These are phyloP conservation scores for Madurella fahalii DNA, from an alignment of 2,329 filamentous ascomycete species.

Conservation along the genomic window DNA sequence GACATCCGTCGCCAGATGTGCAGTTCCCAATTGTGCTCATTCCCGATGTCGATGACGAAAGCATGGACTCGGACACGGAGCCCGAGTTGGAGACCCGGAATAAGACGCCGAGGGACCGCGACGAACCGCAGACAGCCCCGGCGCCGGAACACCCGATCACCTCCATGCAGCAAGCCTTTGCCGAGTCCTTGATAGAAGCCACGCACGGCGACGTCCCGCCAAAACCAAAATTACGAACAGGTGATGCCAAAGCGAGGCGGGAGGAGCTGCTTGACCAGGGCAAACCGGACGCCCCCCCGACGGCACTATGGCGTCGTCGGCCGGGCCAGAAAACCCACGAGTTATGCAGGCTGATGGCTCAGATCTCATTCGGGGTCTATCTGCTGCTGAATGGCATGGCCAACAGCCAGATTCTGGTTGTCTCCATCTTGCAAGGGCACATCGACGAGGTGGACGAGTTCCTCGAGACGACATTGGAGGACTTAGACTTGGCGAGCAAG, in stretches of 20 bases:
- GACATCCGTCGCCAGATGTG: constrained; percentile 19
- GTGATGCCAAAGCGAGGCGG: constrained; percentile 59
- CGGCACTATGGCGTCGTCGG: constrained; percentile 70
- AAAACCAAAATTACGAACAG: constrained; percentile 51
- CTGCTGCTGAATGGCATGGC: constrained; percentile 79
- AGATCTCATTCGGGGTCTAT: constrained; percentile 92
- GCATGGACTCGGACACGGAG: constrained; percentile 15
- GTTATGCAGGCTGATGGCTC: constrained; percentile 82
- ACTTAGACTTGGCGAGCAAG: constrained; percentile 70
- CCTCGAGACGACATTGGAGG: constrained; percentile 78
- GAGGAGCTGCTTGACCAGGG: constrained; percentile 64
- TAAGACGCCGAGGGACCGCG: constrained; percentile 1
- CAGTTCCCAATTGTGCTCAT: constrained; percentile 26
- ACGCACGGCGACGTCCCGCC: constrained; percentile 43
- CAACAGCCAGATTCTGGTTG: constrained; percentile 82
- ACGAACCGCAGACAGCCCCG: constrained; percentile 14
- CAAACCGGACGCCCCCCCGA: constrained; percentile 66
- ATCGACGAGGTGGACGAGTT: constrained; percentile 94
- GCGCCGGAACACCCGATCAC: constrained; percentile 62
- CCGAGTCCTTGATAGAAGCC: constrained; percentile 74
- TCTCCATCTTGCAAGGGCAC: constrained; percentile 83
- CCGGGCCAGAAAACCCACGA: constrained; percentile 78
- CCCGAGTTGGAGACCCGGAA: constrained; percentile 13
- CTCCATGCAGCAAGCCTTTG: constrained; percentile 75
- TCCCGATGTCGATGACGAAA: constrained; percentile 16